Evolutionary conservation across 208 protist species (phyloP), one percentile per base, ranked within the genome.

Genomic region (Trypanosoma avium): DNA sequence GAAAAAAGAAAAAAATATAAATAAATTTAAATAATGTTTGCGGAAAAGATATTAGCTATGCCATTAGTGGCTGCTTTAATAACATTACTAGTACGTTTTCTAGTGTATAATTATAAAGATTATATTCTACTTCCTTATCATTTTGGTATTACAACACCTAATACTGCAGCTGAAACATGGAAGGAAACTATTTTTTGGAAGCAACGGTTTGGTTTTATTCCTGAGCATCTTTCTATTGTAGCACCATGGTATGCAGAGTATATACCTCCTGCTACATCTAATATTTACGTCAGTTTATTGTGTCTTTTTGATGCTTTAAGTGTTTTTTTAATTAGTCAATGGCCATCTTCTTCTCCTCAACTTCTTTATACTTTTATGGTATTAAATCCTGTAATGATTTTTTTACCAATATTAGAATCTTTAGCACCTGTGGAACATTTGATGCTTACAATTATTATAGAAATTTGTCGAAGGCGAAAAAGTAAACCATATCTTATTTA

Each of bases 301-400:
- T 82, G 70, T 53, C 46, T 81, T 19, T 82, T 73, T 70, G 88
- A 91, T 69, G 84, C 72, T 15, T 21, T 88, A 17, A 91, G 80
- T 17, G 81, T 71, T 2, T 66, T 91, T 26, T 61, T 94, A 42
- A 65, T 81, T 17, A 63, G 47, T n/a, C 63, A 50, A 17, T 87
- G 65, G 70, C 62, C 79, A 3, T 86, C 78, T n/a, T 63, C 67
- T 17, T 72, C 2, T 12, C 54, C 73, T 2, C 56, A 66, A 17
- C 61, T 92, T 19, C 65, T 90, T 40, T 91, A 84, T 70, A 72
- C 57, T 10, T 67, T 88, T 33, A 82, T 94, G 53, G 68, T 86
- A 4, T 40, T 87, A 58, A 89, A 91, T 61, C 88, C 88, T 10
- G 36, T 87, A 13, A 76, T 81, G 63, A 29, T 80, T 22, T 13